Evolutionary conservation across 768 basidiomycete species (phyloP).

Genomic region (Psilocybe cubensis): DNA sequence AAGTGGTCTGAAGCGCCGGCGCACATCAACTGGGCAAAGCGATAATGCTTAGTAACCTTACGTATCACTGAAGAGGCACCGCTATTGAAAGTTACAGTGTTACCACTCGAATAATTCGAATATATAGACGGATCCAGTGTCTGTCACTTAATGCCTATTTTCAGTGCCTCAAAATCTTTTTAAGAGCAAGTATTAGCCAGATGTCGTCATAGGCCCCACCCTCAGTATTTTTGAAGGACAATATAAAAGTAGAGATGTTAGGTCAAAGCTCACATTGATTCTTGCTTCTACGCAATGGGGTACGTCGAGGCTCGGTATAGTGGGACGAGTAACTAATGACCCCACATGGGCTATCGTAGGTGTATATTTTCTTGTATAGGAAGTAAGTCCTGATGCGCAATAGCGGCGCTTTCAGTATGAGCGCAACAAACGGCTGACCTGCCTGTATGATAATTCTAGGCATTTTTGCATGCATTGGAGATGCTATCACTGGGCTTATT

Average conservation of each 20-base stretch:
- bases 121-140: not conserved
- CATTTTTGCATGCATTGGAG: constrained; percentile 48
- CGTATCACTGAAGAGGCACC: too few species aligned
- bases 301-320: not conserved
- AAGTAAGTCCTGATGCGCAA: constrained; percentile 26
- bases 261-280: not conserved
- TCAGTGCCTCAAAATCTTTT: not conserved
- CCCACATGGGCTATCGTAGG: not conserved
- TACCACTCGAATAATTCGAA: too few species aligned
- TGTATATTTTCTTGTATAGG: constrained; percentile 35
- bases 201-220: constrained; percentile 8
- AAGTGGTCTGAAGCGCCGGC: too few species aligned
- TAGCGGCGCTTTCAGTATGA: not conserved
- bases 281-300: constrained; percentile 10
- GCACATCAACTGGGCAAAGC: too few species aligned
- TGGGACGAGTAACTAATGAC: not conserved
- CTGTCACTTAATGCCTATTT: not conserved
- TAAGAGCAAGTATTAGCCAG: not conserved
- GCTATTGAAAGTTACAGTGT: too few species aligned
- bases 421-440: not conserved
- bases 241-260: not conserved
- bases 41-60: too few species aligned
- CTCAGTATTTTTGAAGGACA: not conserved
- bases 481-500: constrained; percentile 41
- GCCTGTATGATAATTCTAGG: constrained; percentile 22